Conservation (phyloP, 1,284 basidiomycete species). For the Heterobasidion occidentale region DNA sequence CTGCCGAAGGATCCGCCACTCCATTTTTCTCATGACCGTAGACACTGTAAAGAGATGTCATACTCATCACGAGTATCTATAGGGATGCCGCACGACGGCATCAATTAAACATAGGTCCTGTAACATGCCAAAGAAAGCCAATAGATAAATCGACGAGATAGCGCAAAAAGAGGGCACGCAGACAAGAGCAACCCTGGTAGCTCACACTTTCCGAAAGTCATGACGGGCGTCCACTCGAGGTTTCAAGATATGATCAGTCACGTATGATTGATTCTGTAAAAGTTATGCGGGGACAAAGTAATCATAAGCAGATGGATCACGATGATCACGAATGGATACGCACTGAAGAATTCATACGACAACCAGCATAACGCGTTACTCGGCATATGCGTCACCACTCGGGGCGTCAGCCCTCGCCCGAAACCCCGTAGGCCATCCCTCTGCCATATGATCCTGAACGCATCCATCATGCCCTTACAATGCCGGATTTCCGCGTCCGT, state of each 20-base stretch:
- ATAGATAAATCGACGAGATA: neutral
- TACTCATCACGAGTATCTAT: neutral
- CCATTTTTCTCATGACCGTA: neutral
- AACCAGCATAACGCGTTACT: conserved; percentile 98
- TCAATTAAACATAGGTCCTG: neutral
- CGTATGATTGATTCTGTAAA: neutral
- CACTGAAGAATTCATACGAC: conserved; percentile 95
- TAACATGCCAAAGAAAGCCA: neutral
- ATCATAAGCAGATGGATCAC: conserved; percentile 64
- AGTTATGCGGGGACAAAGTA: neutral
- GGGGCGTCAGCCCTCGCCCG: conserved; percentile 80
- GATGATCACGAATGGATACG: conserved; percentile 27
- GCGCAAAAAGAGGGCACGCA: neutral
- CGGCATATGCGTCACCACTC: conserved; percentile 94
- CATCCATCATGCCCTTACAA: conserved; percentile 82
- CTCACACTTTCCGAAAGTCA: too few relatives aligned
- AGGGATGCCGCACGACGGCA: neutral
- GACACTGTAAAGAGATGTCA: neutral
- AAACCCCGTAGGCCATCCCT: conserved; percentile 87
- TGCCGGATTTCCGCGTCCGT: conserved; percentile 78
- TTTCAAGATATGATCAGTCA: neutral
- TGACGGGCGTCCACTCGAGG: too few relatives aligned
- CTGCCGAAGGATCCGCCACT: too few relatives aligned
- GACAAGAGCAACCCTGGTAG: neutral
- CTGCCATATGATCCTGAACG: conserved; percentile 82